Percentiles rank a stretch among this genome's conserved stretches.
phyloP scores from a whole-genome alignment of 2,329 filamentous ascomycete genomes.

The Sphaceloma murrayae region DNA sequence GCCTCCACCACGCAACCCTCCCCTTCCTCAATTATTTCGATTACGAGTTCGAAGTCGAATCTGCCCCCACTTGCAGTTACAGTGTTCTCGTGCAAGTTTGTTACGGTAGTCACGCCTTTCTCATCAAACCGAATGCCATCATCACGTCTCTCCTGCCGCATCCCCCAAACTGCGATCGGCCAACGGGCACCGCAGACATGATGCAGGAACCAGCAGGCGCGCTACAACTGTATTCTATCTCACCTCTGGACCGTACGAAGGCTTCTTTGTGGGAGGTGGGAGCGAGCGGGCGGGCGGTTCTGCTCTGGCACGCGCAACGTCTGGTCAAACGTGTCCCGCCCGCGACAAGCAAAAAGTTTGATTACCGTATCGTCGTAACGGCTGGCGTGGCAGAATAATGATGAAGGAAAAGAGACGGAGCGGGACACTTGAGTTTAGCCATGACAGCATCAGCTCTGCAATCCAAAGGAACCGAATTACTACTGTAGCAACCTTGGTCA shows the following conservation, averaged over 20 bases:
- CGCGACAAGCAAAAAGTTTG: slow-evolving; percentile 13
- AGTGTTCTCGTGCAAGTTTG: too few relatives aligned
- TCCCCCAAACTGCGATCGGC: slow-evolving; percentile 10
- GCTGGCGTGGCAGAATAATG: neutral
- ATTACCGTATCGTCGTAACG: slow-evolving; percentile 6
- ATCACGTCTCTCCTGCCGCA: neutral
- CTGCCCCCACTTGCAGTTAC: too few relatives aligned
- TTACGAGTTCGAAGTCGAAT: neutral
- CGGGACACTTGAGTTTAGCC: slow-evolving; percentile 4
- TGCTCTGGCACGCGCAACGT: slow-evolving; percentile 3
- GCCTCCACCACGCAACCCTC: too few relatives aligned
- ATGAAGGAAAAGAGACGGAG: too few relatives aligned
- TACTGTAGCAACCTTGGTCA: neutral
- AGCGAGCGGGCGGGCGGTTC: neutral
- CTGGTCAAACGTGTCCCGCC: slow-evolving; percentile 3
- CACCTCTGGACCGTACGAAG: too few relatives aligned
- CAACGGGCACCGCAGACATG: neutral
- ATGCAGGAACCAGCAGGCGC: neutral
- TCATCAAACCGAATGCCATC: too few relatives aligned
- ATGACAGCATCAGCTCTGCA: too few relatives aligned
- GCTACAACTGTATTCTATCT: neutral
- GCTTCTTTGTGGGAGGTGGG: too few relatives aligned
- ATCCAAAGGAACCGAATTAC: too few relatives aligned
- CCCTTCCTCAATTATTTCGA: too few relatives aligned
- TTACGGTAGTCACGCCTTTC: too few relatives aligned